Percentiles rank a stretch among this genome's conserved stretches.
These are phyloP conservation scores for Mortierella alpina DNA, from an alignment of 192 early-diverging fungal species.

Conservation along the genomic window DNA sequence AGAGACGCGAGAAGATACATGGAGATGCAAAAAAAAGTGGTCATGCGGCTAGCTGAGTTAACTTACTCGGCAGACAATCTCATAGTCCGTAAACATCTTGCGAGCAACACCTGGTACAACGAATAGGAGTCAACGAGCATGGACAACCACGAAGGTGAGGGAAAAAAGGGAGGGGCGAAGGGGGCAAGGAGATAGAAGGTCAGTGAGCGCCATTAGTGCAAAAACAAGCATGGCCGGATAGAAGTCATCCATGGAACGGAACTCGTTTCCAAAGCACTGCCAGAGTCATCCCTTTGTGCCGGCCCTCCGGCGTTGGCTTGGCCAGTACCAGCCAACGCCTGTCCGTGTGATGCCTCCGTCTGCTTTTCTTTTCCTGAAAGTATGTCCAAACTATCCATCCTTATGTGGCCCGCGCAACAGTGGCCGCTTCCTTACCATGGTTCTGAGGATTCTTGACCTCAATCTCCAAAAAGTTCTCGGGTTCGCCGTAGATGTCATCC, in stretches of 20 bases:
- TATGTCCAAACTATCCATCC: no score
- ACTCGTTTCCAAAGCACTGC: background rate
- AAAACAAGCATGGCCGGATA: background rate
- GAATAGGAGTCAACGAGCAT: conserved; percentile 12
- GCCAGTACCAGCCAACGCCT: no score
- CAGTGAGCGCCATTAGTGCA: background rate
- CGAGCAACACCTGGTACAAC: conserved; percentile 68
- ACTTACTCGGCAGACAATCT: conserved; percentile 91
- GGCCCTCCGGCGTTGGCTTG: no score
- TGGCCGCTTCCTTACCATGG: conserved; percentile 63
- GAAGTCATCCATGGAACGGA: background rate
- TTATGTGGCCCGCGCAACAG: no score
- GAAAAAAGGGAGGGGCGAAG: background rate
- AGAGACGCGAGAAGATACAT: background rate
- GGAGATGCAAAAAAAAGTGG: background rate
- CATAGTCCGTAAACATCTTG: conserved; percentile 95
- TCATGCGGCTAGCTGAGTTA: conserved; percentile 2
- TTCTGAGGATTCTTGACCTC: conserved; percentile 92
- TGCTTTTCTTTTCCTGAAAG: no score
- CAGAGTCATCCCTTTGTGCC: no score
- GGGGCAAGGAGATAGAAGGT: background rate
- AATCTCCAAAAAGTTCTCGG: conserved; percentile 98
- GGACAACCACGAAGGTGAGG: background rate
- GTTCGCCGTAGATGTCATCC: conserved; percentile 84
- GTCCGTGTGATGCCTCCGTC: no score